Conservation (phyloP, 1,284 basidiomycete genomes). For the Mycosarcoma maydis region DNA sequence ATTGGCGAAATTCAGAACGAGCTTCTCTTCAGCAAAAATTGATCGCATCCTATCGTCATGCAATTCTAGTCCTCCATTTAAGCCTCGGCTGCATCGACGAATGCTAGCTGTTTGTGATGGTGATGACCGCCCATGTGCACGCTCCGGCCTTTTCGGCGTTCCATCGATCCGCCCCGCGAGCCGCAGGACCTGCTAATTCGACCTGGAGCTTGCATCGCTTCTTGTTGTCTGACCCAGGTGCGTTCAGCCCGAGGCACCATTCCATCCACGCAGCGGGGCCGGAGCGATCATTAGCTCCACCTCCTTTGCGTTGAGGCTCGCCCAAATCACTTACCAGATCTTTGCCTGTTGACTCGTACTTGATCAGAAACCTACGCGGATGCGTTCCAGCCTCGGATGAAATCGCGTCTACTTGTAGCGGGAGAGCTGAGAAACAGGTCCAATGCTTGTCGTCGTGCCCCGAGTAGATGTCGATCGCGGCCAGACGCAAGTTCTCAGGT, state of each 20-base stretch:
- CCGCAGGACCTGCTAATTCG: constrained; percentile 30
- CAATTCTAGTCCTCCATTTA: too few relatives aligned
- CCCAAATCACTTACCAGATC: constrained; percentile 25
- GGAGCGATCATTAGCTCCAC: constrained; percentile 24
- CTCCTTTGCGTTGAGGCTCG: constrained; percentile 41
- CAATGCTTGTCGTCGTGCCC: constrained; percentile 23
- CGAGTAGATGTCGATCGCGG: constrained; percentile 36
- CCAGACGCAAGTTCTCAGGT: constrained; percentile 7
- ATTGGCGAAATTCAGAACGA: constrained; percentile 67
- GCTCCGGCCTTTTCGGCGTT: constrained; percentile 31
- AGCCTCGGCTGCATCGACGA: too few relatives aligned
- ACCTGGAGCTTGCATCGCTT: constrained; percentile 15
- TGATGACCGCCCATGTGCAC: constrained; percentile 29
- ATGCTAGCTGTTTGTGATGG: constrained; percentile 13
- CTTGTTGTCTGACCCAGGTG: background rate
- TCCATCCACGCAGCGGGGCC: constrained; percentile 47
- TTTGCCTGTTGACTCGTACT: constrained; percentile 19
- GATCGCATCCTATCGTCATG: background rate
- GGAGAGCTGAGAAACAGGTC: constrained; percentile 21
- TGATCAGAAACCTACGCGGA: constrained; percentile 1
- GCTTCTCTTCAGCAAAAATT: constrained; percentile 65
- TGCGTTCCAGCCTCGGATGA: background rate
- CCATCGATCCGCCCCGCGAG: constrained; percentile 39
- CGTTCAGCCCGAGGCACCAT: constrained; percentile 23
- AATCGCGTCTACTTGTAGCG: constrained; percentile 4